A percentile compares a stretch with the other conserved stretches of the same genome.
Conservation (phyloP, 805 yeast species). For the Lipomyces anomalus region DNA sequence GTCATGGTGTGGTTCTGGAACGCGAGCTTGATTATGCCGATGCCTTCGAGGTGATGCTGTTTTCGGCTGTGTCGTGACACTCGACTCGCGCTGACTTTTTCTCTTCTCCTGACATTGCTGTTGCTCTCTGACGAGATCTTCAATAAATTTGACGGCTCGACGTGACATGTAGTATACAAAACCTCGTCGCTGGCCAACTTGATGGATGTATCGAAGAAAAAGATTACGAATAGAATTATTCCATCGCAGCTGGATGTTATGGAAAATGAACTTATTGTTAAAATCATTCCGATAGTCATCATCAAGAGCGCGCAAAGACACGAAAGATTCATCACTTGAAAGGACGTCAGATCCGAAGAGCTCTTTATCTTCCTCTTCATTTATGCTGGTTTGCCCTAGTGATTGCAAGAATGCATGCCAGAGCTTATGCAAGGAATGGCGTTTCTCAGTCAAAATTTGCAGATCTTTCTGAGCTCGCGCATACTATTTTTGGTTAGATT, state of each 20-base stretch:
- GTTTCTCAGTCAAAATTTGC: constrained; percentile 8
- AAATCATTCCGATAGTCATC: constrained; percentile 32
- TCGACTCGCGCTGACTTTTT: background rate
- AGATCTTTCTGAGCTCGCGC: constrained; percentile 12
- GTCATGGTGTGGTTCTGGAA: background rate
- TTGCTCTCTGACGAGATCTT: constrained; percentile 43
- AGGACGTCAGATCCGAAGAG: background rate
- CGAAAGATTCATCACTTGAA: background rate
- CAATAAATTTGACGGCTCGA: constrained; percentile 46
- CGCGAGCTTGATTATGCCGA: background rate
- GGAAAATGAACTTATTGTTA: constrained; percentile 66
- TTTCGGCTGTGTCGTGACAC: background rate
- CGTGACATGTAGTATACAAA: constrained; percentile 42
- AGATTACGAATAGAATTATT: constrained; percentile 61
- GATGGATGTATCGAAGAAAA: constrained; percentile 53
- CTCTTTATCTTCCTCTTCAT: constrained; percentile 2
- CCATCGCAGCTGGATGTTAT: constrained; percentile 74
- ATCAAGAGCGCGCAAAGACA: constrained; percentile 1
- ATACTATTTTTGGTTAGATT: no score
- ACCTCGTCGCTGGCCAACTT: constrained; percentile 43
- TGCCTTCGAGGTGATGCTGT: background rate
- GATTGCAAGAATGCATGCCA: constrained; percentile 15
- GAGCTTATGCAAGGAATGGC: constrained; percentile 12
- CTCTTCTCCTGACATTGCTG: constrained; percentile 1
- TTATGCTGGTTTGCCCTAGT: constrained; percentile 1